These are phyloP conservation scores for Pseudoturritis turrita DNA, from an alignment of 345 rosid species.

Conservation along the genomic window DNA sequence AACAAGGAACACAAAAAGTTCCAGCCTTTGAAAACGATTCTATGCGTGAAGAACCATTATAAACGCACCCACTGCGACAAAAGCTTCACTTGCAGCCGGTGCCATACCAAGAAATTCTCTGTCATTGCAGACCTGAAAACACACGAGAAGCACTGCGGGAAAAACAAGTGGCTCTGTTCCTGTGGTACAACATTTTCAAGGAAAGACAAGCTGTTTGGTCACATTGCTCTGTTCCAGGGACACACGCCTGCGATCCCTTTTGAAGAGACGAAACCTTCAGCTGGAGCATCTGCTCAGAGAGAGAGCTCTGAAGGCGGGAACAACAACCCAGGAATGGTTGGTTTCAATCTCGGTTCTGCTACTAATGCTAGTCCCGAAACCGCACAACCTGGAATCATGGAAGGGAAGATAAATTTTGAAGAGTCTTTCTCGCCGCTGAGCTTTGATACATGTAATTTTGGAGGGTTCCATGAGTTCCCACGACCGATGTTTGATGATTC, in stretches of 20 bases:
- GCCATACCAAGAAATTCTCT: constrained; percentile 92
- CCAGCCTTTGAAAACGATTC: constrained; percentile 86
- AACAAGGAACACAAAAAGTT: constrained; percentile 97
- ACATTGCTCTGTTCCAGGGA: constrained; percentile 92
- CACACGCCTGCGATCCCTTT: constrained; percentile 91
- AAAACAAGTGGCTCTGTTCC: constrained; percentile 96
- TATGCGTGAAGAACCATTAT: constrained; percentile 95
- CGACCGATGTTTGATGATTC: constrained; percentile 75
- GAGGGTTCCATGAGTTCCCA: constrained; percentile 79
- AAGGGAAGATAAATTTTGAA: constrained; percentile 48
- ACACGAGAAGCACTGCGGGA: constrained; percentile 98
- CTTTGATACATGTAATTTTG: constrained; percentile 73
- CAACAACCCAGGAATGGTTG: constrained; percentile 22
- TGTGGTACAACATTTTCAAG: constrained; percentile 96
- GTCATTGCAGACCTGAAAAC: constrained; percentile 96
- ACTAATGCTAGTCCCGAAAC: constrained; percentile 36
- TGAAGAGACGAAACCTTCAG: constrained; percentile 52
- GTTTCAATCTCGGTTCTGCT: constrained; percentile 35
- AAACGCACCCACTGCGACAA: constrained; percentile 97
- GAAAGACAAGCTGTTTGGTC: constrained; percentile 98
- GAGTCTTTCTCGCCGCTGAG: constrained; percentile 69
- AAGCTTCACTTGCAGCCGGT: constrained; percentile 81
- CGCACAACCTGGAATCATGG: constrained; percentile 33
- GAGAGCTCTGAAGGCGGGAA: constrained; percentile 36
- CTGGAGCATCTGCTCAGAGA: constrained; percentile 37